A percentile compares a stretch with the other conserved stretches of the same genome.
phyloP scores from a whole-genome alignment of 306 rosid genomes.

The Lotus japonicus region DNA sequence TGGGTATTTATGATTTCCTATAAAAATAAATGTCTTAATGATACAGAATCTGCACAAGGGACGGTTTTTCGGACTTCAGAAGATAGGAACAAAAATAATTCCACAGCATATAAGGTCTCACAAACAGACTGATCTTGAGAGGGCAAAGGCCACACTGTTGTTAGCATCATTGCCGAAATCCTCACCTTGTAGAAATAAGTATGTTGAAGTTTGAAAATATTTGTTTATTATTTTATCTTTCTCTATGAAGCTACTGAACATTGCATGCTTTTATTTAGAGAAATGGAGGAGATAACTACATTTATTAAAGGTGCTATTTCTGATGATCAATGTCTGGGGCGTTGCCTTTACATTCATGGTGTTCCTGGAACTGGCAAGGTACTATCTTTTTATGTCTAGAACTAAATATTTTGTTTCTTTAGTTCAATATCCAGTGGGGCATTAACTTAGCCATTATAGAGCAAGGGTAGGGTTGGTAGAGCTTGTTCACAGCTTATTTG shows the following conservation, averaged over 20 bases:
- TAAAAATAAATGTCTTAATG: conserved; percentile 11
- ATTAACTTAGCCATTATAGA: neutral
- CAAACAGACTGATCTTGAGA: conserved; percentile 84
- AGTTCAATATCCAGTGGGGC: neutral
- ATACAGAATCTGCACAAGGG: conserved; percentile 73
- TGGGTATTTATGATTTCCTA: conserved; percentile 23
- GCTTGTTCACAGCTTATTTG: too few species aligned
- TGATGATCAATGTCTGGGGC: conserved; percentile 83
- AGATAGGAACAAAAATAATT: conserved; percentile 74
- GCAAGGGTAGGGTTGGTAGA: neutral
- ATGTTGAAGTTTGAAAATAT: conserved; percentile 29
- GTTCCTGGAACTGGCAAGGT: conserved; percentile 99
- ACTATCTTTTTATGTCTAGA: neutral
- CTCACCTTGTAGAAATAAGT: conserved; percentile 88
- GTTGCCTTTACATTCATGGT: conserved; percentile 90
- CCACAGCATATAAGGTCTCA: conserved; percentile 76
- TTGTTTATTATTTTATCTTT: neutral
- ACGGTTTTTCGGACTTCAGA: conserved; percentile 75
- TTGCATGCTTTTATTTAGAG: conserved; percentile 42
- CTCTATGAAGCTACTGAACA: conserved; percentile 19
- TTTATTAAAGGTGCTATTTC: conserved; percentile 82
- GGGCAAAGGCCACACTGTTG: conserved; percentile 83
- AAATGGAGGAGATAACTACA: conserved; percentile 75
- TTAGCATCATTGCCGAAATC: conserved; percentile 80
- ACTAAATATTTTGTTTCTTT: conserved; percentile 1